Percentiles rank a stretch among this genome's conserved stretches.
These are phyloP conservation scores for Naganishia vishniacii DNA, from an alignment of 768 basidiomycete genomes.

Conservation along the genomic window DNA sequence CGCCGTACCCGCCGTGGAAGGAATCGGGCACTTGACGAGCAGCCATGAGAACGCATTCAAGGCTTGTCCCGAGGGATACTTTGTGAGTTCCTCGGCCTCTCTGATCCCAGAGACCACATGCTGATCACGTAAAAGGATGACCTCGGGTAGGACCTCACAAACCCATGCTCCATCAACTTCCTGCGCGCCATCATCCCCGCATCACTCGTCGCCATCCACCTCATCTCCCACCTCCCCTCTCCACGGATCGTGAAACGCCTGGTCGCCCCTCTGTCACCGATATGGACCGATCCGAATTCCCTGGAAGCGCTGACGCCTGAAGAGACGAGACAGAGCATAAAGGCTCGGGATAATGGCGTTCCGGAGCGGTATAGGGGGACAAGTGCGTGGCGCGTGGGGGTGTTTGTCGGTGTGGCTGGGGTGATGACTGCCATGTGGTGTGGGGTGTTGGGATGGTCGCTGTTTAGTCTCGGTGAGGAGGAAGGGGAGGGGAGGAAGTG, in stretches of 20 bases:
- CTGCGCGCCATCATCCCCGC: slow-evolving; percentile 38
- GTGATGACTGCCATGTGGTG: slow-evolving; percentile 34
- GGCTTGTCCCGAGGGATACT: slow-evolving; percentile 24
- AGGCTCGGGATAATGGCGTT: slow-evolving; percentile 24
- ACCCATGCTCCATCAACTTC: slow-evolving; percentile 28
- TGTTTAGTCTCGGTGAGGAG: slow-evolving; percentile 25
- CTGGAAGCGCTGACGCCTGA: slow-evolving; percentile 32
- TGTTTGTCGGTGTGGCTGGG: slow-evolving; percentile 32
- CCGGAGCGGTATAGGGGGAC: slow-evolving; percentile 22
- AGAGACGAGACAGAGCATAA: slow-evolving; percentile 18
- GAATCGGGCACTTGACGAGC: no score
- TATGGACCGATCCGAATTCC: slow-evolving; percentile 35
- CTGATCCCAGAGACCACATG: no score
- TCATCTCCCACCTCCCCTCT: slow-evolving; percentile 30
- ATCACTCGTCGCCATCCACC: slow-evolving; percentile 32
- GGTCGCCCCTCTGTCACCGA: slow-evolving; percentile 18
- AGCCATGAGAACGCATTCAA: neutral
- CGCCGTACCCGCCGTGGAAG: no score
- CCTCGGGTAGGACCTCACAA: slow-evolving; percentile 20
- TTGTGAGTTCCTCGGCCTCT: slow-evolving; percentile 14
- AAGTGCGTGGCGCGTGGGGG: slow-evolving; percentile 33
- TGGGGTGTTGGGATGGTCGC: slow-evolving; percentile 30
- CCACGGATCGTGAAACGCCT: slow-evolving; percentile 27
- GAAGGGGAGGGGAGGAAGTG: neutral
- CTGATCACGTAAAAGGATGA: neutral